Base-by-base conservation (phyloP, 192 early-diverging fungal species). In the Irineochytrium annulatum region DNA sequence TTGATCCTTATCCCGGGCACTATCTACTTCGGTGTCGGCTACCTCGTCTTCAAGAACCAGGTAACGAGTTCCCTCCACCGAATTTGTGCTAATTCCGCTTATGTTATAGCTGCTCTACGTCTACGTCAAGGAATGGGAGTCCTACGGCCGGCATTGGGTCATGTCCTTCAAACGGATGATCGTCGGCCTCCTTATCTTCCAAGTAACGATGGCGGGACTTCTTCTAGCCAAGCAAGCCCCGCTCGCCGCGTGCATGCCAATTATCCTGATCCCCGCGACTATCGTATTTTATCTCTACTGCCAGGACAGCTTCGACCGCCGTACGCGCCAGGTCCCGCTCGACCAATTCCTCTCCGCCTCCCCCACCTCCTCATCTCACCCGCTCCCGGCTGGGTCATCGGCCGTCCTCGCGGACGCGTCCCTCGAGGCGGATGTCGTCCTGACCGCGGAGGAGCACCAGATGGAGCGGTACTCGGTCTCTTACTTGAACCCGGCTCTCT, bases 61-160 rank as follows among this genome's bases (percentile, higher is more conserved):
- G 20, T 55, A 22, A 11, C 8, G 5, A 16, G 5, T 6, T 26
- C 8, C 30, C 33, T 54, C 28, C 28, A 14, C 28, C 16, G 39
- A 53, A 13, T 5, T 41, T 0, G 51, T 51, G 16, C 29, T 17
- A 22, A 51, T 51, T 51, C 11, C 11, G 22, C 11, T 44, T n/a
- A 14, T 24, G 14, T 20, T 28, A 20, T 34, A 63, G 29, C 60
- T 82, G 27, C 61, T 82, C 20, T 82, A 70, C 64, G 80, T 77
- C 0, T 82, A 82, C 45, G 72, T 78, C 32, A 82, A 82, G 55
- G 64, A 76, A 59, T 72, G 66, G 63, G 77, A 79, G 52, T 57
- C 49, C n/a, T 73, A 74, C 51, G 80, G 80, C 11, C 29, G 64
- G 30, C 67, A 74, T 41, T 78, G 76, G 76, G 45, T 63, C 11